Evolutionary conservation across 2,329 filamentous ascomycete genomes (phyloP).

Genomic region (Cytospora piceicola): DNA sequence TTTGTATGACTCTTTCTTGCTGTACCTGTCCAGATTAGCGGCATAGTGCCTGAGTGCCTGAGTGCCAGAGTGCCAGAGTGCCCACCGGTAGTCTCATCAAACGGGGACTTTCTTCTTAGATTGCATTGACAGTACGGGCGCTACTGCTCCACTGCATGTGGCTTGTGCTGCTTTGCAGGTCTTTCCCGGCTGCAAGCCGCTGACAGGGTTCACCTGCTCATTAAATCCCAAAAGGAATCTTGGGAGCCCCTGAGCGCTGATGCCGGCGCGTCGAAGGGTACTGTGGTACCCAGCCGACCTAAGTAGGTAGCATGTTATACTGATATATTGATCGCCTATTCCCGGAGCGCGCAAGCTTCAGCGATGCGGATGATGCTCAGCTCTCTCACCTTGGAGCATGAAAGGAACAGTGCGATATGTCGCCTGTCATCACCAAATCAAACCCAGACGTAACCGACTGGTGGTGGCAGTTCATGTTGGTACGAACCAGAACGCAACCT

Average conservation of each 20-base stretch:
- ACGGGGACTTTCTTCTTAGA: conserved; percentile 30
- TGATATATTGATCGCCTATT: conserved; percentile 17
- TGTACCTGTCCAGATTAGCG: background rate
- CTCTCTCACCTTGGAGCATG: background rate
- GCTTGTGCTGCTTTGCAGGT: conserved; percentile 27
- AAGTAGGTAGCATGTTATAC: too few relatives aligned
- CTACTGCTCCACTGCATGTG: conserved; percentile 30
- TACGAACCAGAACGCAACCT: background rate
- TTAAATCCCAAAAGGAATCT: conserved; percentile 1
- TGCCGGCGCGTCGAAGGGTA: background rate
- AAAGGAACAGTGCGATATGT: conserved; percentile 1
- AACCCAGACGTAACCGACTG: background rate
- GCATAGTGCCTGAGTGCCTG: too few relatives aligned
- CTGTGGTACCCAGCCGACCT: background rate
- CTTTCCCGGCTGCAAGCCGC: conserved; percentile 20
- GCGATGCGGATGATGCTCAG: conserved; percentile 6
- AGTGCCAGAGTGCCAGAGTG: too few relatives aligned
- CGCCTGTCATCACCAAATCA: conserved; percentile 3
- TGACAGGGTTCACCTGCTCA: conserved; percentile 19
- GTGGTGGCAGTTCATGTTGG: background rate
- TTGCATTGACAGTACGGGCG: conserved; percentile 30
- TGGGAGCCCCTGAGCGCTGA: conserved; percentile 14
- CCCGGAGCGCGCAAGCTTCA: background rate
- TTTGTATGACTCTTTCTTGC: background rate
- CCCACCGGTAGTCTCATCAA: conserved; percentile 22